Evolutionary conservation across 805 yeast genomes (phyloP), one percentile per base, ranked within the genome.

Genomic region (Naumovozyma baii): DNA sequence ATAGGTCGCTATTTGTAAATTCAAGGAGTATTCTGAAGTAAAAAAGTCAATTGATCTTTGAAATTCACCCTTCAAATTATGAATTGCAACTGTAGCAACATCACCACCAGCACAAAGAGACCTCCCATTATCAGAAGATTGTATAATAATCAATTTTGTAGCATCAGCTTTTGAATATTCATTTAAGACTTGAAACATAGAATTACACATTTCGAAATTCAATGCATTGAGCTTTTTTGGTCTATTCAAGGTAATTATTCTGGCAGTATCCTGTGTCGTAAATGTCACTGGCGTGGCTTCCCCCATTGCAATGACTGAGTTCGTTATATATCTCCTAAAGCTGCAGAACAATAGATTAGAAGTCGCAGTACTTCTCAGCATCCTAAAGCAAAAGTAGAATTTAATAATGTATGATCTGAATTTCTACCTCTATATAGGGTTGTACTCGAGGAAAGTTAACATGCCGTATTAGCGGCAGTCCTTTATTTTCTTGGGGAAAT

Each of bases 21-120:
- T 79, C 54, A 92, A 66, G 45, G 80, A 76, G 66, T 92, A 90
- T 63, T 90, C 97, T 40, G 70, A 59, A 44, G 76, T 73, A 67
- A 92, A 90, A 63, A 82, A 83, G 42, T 73, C 73, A 26, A 76
- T 56, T 2, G 86, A 76, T 32, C 69, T 64, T 10, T 54, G 57
- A 1, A 70, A 61, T 18, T 76, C 57, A 12, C 72, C 74, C 2
- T 59, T 49, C 29, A 69, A 49, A 51, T 82, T 83, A 45, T 67
- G 66, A 38, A 68, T 68, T 18, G 90, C 94, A 52, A 87, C 78
- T 37, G 74, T 76, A 31, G 90, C 80, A 33, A 90, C 95, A 60
- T 90, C 98, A 20, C 97, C 98, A 36, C 98, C 98, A 25, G 97
- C 94, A 62, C 96, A 86, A 44, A 90, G 77, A 1, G 95, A 79